Conservation (phyloP, 257 asterid species). For the Capsicum chinense region DNA sequence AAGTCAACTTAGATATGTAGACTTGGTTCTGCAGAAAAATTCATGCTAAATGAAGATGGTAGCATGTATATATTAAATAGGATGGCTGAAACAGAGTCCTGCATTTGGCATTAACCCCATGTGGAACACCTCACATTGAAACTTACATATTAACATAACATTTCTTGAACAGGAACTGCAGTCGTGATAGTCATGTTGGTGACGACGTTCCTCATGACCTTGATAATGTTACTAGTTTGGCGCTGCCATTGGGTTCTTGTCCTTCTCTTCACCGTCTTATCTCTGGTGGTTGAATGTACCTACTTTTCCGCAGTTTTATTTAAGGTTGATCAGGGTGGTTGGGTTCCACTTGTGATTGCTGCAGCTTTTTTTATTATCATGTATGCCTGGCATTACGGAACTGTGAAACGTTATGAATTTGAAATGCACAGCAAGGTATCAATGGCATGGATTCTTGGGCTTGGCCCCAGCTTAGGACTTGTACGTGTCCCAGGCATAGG, state of each 20-base stretch:
- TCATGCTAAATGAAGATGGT: slow-evolving; percentile 13
- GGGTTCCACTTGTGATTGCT: slow-evolving; percentile 97
- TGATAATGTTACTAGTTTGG: slow-evolving; percentile 92
- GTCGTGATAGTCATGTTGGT: slow-evolving; percentile 95
- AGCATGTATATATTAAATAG: background rate
- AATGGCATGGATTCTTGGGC: slow-evolving; percentile 93
- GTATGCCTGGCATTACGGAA: slow-evolving; percentile 95
- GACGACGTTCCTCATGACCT: slow-evolving; percentile 88
- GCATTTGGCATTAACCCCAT: slow-evolving; percentile 16
- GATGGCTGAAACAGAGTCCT: background rate
- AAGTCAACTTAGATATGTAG: background rate
- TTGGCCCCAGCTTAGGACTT: slow-evolving; percentile 93
- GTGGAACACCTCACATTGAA: background rate
- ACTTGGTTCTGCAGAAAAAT: slow-evolving; percentile 2
- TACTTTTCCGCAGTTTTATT: slow-evolving; percentile 86
- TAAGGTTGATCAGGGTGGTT: slow-evolving; percentile 93
- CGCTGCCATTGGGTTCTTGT: slow-evolving; percentile 93
- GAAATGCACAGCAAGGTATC: slow-evolving; percentile 99
- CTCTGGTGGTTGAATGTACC: slow-evolving; percentile 75
- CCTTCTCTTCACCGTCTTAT: slow-evolving; percentile 68
- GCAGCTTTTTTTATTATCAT: slow-evolving; percentile 82
- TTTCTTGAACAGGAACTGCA: slow-evolving; percentile 73
- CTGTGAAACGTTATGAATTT: slow-evolving; percentile 80
- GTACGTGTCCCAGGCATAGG: slow-evolving; percentile 98
- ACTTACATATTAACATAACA: background rate